Percentiles rank a stretch among this genome's conserved stretches.
Evolutionary conservation across 2,329 filamentous ascomycete genomes (phyloP).

Genomic region (Aspergillus neoniger): DNA sequence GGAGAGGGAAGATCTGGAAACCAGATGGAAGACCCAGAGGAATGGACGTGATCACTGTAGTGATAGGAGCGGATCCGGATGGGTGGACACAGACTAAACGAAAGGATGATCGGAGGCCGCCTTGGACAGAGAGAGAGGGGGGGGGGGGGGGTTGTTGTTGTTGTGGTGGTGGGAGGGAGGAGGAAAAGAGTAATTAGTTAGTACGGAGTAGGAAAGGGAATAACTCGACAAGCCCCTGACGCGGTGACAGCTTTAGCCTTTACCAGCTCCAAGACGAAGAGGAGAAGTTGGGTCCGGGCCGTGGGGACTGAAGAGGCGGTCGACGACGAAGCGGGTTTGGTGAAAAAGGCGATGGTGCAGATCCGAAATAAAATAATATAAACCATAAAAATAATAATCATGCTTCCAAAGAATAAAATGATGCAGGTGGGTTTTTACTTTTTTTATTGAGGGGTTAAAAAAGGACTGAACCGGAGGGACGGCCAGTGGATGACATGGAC

Average conservation of each 20-base stretch:
- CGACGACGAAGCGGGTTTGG: slow-evolving; percentile 24
- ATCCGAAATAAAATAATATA: slow-evolving; percentile 23
- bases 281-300: slow-evolving; percentile 24
- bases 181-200: not conserved
- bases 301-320: slow-evolving; percentile 33
- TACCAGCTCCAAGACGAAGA: slow-evolving; percentile 27
- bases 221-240: slow-evolving; percentile 33
- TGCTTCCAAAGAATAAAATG: slow-evolving; percentile 10
- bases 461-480: slow-evolving; percentile 12
- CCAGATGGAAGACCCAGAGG: slow-evolving; percentile 32
- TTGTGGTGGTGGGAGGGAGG: not conserved
- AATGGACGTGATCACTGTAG: slow-evolving; percentile 33
- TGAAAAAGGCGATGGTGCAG: slow-evolving; percentile 22
- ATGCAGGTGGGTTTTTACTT: slow-evolving; percentile 18
- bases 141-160: too few relatives aligned
- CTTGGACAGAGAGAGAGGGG: slow-evolving; percentile 6
- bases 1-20: slow-evolving; percentile 30
- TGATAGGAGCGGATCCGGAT: slow-evolving; percentile 42
- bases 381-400: slow-evolving; percentile 12
- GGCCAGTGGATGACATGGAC: slow-evolving; percentile 18
- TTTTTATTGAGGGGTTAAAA: slow-evolving; percentile 24
- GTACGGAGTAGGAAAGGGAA: not conserved
- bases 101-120: slow-evolving; percentile 25
- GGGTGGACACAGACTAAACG: slow-evolving; percentile 34
- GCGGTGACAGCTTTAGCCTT: slow-evolving; percentile 39